Base-by-base conservation (phyloP, 1,284 basidiomycete species). In the Cryptococcus sp. region DNA sequence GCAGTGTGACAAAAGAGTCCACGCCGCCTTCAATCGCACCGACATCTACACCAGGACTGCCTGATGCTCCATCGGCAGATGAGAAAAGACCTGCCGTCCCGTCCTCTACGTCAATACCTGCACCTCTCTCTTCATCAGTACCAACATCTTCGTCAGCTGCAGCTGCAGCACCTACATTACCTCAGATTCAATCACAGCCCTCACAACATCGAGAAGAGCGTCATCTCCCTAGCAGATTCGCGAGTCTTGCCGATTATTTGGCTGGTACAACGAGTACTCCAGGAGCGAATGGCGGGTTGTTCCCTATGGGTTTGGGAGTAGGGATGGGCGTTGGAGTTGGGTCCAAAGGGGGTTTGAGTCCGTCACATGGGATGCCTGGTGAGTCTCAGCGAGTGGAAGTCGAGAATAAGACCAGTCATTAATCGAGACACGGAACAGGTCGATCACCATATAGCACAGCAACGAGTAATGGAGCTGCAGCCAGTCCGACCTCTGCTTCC, bases 191-290 rank as follows among this genome's bases (percentile, higher is more conserved):
- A 26, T 3, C 50, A 17, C 50, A 52, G 26, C 23, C n/a, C 29
- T 20, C 48, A 3, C 52, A 46, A 34, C 41, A 37, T 34, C 50
- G 55, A 40, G 55, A 46, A 20, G 19, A 39, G 43, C 41, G 45
- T 13, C 39, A 50, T 17, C 39, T 52, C 19, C 37, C 55, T 22
- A 40, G 47, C n/a, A 46, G 66, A 16, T 73, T 69, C 46, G 61
- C 68, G 3, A 66, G 63, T 3, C 54, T 72, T 53, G 61, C 63
- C 4, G 70, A 72, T 40, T 72, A 69, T 40, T 57, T 72, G 8
- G 60, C 58, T 0, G 65, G 62, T 2, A 59, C 63, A 3, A 57
- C 52, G 29, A 34, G 29, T 25, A 51, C 63, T 44, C 39, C 64
- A 48, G 50, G 59, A 52, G 40, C 61, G 54, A 26, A 46, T 59